Evolutionary conservation across 2,329 filamentous ascomycete species (phyloP), one percentile per base, ranked within the genome.

Genomic region (Alternaria burnsii): DNA sequence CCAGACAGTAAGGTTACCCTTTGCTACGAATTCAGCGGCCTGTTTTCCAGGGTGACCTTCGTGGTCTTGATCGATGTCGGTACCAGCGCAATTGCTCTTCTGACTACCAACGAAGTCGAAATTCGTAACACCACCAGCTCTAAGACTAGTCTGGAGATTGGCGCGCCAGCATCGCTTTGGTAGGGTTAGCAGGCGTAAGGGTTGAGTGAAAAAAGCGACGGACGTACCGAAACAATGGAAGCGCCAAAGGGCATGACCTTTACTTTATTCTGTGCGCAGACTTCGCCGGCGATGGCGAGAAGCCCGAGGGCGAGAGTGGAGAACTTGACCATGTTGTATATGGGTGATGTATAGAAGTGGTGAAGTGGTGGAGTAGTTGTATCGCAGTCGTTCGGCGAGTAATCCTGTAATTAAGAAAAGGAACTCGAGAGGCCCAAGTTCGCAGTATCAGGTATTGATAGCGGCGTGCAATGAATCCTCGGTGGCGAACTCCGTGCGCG

Each of bases 11-110:
- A 83, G 76, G 50, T 77, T 73, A 30, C 78, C 77, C 32, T 80
- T 71, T 20, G 70, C 66, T 3, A 76, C 79, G 48, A 80, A 81
- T 32, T 77, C 75, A 12, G 76, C 78, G 16, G 79, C 81, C 1
- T 77, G 73, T 28, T 73, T 76, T 5, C 82, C 80, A 3, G 80
- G 73, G 62, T 82, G 80, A 32, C 81, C 82, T 65, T 84, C 81
- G 60, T 83, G 80, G 41, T 81, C 76, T 43, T 77, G 77, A 58
- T 83, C 81, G 56, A 81, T 80, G 18, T 71, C 60, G 59, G 79
- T 74, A 53, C 79, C 77, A 58, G 73, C 77, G 34, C 77, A 79
- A 52, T 70, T 71, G 2, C 67, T 69, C 2, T 73, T 71, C 43
- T 78, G 72, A 4, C 77, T 63, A 38, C 76, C 76, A 40, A 79